Evolutionary conservation across 441 rosid genomes (phyloP), one percentile per base, ranked within the genome.

Genomic region (Erodium moschatum): DNA sequence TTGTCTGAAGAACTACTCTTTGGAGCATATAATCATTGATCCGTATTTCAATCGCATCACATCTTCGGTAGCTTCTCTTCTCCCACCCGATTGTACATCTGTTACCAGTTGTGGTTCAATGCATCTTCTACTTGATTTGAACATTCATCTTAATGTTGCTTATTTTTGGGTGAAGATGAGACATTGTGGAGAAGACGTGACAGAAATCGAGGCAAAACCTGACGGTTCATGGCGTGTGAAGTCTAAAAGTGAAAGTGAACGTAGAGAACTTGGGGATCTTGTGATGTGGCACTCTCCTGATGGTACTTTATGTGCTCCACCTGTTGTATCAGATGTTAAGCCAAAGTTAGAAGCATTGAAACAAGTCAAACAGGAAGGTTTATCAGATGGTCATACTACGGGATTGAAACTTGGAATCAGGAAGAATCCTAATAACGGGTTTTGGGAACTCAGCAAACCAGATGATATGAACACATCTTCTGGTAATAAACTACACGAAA

Each of bases 211-310:
- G 85, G 82, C 92, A 79, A 92, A 90, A 81, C 96, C 96, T 76
- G 97, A 95, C 81, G 98, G 98, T 75, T 90, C 92, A 69, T 95
- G 99, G 99, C 97, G 95, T 70, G 97, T 82, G 10, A 93, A 88
- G 76, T 80, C 86, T 20, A 95, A 83, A 83, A 84, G 81, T 64
- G 97, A 90, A 69, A 77, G 77, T 73, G 99, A 95, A 52, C 87
- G 84, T 40, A 82, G 88, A 77, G 96, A 91, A 42, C 76, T 89
- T 65, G 96, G 95, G 66, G 96, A 87, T 77, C 93, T 92, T 72
- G 79, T 78, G 2, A 87, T 78, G 69, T 92, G 99, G 99, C 98
- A 92, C 74, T 74, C 71, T 66, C 91, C 97, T 6, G 86, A 95
- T 73, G 85, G 99, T 69, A 79, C 86, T 70, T 79, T 83, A 8